Percentiles rank a stretch among this genome's conserved stretches.
Conservation (phyloP, 768 basidiomycete species). For the Tricholoma furcatifolium region DNA sequence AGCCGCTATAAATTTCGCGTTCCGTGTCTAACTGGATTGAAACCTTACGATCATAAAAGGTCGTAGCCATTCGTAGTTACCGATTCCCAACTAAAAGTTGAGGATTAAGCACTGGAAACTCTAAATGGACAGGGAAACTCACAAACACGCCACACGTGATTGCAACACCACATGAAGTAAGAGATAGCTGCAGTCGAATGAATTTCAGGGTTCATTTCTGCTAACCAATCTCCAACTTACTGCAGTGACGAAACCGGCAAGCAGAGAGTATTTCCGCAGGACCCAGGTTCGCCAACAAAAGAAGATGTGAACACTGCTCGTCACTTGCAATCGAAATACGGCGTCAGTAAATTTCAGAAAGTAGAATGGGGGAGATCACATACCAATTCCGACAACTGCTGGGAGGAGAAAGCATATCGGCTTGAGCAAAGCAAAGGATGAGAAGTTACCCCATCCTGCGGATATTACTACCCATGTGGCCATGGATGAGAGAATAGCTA, state of each 20-base stretch:
- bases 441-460: constrained; percentile 20
- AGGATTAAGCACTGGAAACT: neutral
- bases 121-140: neutral
- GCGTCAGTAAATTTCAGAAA: neutral
- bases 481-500: constrained; percentile 20
- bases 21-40: too few species aligned
- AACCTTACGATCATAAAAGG: constrained; percentile 14
- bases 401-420: constrained; percentile 17
- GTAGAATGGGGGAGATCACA: neutral
- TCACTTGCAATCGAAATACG: neutral
- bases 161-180: constrained; percentile 10
- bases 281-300: constrained; percentile 24
- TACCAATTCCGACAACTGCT: constrained; percentile 18
- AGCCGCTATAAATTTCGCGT: neutral
- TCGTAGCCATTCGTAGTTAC: constrained; percentile 3
- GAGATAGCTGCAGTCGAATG: constrained; percentile 4
- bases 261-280: constrained; percentile 10
- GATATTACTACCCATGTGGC: constrained; percentile 19
- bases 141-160: constrained; percentile 11
- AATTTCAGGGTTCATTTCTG: neutral
- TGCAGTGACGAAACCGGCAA: constrained; percentile 10
- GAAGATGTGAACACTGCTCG: constrained; percentile 16
- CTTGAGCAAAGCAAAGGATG: constrained; percentile 3
- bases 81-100: constrained; percentile 2
- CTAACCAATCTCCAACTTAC: neutral